Percentiles rank a stretch among this genome's conserved stretches.
Evolutionary conservation across 2,329 filamentous ascomycete genomes (phyloP).

Genomic region (Fonsecaea nubica): DNA sequence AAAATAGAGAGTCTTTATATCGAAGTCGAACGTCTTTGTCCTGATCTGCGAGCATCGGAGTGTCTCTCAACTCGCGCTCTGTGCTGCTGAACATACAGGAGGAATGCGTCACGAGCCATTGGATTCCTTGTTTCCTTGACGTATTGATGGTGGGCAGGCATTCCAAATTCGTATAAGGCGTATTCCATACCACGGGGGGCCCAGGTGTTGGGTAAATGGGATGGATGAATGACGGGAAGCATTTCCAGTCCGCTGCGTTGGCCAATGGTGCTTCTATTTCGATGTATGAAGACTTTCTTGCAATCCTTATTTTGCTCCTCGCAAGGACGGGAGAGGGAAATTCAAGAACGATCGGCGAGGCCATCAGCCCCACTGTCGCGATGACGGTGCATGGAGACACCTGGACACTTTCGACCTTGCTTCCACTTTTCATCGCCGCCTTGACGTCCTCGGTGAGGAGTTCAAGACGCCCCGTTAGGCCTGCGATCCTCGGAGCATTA

Average conservation of each 20-base stretch:
- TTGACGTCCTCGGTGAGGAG: slow-evolving; percentile 7
- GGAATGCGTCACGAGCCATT: slow-evolving; percentile 12
- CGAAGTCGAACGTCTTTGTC: slow-evolving; percentile 26
- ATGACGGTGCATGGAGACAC: slow-evolving; percentile 12
- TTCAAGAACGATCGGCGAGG: slow-evolving; percentile 8
- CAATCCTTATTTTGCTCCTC: slow-evolving; percentile 40
- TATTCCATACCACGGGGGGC: slow-evolving; percentile 37
- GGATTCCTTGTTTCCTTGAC: slow-evolving; percentile 22
- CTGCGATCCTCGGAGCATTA: slow-evolving; percentile 2
- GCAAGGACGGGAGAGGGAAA: slow-evolving; percentile 12
- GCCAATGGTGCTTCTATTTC: slow-evolving; percentile 43
- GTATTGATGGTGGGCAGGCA: slow-evolving; percentile 39
- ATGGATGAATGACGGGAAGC: slow-evolving; percentile 34
- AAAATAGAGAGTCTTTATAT: slow-evolving; percentile 44
- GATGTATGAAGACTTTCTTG: slow-evolving; percentile 44
- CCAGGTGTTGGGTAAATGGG: slow-evolving; percentile 24
- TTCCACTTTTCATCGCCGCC: slow-evolving; percentile 5
- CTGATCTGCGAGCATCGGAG: slow-evolving; percentile 4
- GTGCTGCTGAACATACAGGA: slow-evolving; percentile 24
- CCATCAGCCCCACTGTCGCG: background rate
- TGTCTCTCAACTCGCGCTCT: slow-evolving; percentile 35
- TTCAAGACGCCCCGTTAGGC: slow-evolving; percentile 12
- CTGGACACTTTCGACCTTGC: slow-evolving; percentile 10
- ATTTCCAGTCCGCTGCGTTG: slow-evolving; percentile 14
- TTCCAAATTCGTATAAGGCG: slow-evolving; percentile 40